Evolutionary conservation across 2,329 filamentous ascomycete species (phyloP), one percentile per base, ranked within the genome.

Genomic region (Phoma sp.): DNA sequence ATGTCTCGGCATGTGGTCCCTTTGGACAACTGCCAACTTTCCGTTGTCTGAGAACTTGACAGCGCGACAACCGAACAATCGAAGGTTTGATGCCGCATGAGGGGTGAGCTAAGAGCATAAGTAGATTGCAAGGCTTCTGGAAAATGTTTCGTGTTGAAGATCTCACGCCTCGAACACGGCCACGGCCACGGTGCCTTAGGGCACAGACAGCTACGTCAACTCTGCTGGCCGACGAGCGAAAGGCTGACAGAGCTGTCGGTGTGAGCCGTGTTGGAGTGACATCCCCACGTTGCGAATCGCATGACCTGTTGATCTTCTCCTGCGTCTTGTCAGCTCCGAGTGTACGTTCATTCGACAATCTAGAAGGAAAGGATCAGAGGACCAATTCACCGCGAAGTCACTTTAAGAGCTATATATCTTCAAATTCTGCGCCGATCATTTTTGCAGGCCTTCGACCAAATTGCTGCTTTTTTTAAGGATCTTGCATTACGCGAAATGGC

Each of bases 121-220:
- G 61, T 61, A 24, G 23, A 58, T 30, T 33, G 52, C 55, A 57
- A 47, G 57, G 57, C 59, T 65, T 66, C 63, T 62, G 51, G 60
- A 67, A 64, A 38, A 30, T 54, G 62, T 63, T 66, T 59, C 60
- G 41, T 25, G 27, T 35, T 30, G 35, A 52, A 30, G 32, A 41
- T 14, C 9, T 41, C 39, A 42, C 32, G 24, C 23, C 41, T 23
- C 10, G 18, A 23, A 33, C 25, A 23, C 23, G 13, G 14, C 8
- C 10, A 41, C 40, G 22, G 29, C 13, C 13, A 29, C 27, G 41
- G 30, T 13, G 32, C 32, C 27, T 13, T 11, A 13, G n/a, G 7
- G 32, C 29, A 18, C 29, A n/a, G 10, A 13, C 29, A n/a, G 10
- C 37, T 42, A 43, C 37, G 30, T 47, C 37, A 18, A 47, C 11